These are phyloP conservation scores for Dryas integrifolia DNA, from an alignment of 331 rosid species.

Conservation along the genomic window DNA sequence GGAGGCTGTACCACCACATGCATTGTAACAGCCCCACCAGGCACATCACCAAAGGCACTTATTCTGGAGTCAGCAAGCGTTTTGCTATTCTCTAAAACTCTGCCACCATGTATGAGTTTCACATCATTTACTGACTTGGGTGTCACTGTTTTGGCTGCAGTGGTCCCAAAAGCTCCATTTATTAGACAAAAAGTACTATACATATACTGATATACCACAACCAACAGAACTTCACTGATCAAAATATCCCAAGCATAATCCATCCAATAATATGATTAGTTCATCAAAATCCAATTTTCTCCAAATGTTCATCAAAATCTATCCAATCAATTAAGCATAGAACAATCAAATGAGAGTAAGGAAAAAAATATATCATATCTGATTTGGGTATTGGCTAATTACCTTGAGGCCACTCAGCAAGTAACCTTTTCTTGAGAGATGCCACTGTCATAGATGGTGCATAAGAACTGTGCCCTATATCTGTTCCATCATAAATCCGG, in stretches of 20 bases:
- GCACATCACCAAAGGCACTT: constrained; percentile 40
- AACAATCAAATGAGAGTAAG: neutral
- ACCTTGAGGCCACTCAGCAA: constrained; percentile 77
- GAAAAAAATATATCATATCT: constrained; percentile 3
- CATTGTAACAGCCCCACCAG: constrained; percentile 58
- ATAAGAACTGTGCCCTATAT: constrained; percentile 54
- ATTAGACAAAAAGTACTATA: neutral
- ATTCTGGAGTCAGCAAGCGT: constrained; percentile 62
- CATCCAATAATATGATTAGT: neutral
- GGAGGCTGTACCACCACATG: constrained; percentile 66
- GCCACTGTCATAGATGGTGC: constrained; percentile 46
- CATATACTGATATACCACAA: too few relatives aligned
- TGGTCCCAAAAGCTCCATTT: neutral
- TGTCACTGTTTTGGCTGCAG: constrained; percentile 48
- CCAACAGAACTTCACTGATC: neutral
- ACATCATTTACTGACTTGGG: constrained; percentile 59
- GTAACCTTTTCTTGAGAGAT: constrained; percentile 60
- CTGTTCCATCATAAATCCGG: constrained; percentile 74
- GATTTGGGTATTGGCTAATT: constrained; percentile 27
- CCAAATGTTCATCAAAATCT: neutral
- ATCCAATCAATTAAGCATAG: neutral
- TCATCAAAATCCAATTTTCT: neutral
- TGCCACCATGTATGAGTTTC: constrained; percentile 66
- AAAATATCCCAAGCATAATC: neutral
- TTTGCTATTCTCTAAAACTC: constrained; percentile 56